Evolutionary conservation across 345 rosid genomes (phyloP).

Genomic region (Eucalyptus erythrocorys): DNA sequence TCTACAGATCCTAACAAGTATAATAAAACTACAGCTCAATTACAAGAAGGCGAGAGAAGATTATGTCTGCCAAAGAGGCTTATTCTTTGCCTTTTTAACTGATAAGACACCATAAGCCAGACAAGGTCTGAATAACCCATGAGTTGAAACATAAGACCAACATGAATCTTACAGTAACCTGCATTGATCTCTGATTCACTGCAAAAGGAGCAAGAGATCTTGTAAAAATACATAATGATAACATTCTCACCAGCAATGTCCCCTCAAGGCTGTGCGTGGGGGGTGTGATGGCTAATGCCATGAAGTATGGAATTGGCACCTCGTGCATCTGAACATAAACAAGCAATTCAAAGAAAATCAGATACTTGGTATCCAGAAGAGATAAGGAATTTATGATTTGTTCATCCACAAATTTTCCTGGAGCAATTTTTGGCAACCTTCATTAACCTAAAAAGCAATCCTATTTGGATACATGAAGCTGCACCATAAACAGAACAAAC

Average conservation of each 20-base stretch:
- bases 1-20: not conserved
- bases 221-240: not conserved
- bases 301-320: constrained; percentile 20
- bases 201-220: not conserved
- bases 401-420: not conserved
- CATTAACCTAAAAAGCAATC: not conserved
- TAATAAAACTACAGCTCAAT: not conserved
- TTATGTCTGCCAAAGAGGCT: not conserved
- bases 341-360: not conserved
- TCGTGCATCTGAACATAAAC: constrained; percentile 37
- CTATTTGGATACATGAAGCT: not conserved
- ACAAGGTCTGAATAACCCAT: not conserved
- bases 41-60: not conserved
- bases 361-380: not conserved
- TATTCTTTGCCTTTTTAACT: not conserved
- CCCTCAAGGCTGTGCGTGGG: constrained; percentile 42
- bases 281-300: constrained; percentile 28
- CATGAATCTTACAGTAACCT: not conserved
- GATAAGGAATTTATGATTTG: not conserved
- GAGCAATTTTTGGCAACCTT: not conserved
- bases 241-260: constrained; percentile 27
- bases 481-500: not conserved
- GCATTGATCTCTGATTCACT: not conserved
- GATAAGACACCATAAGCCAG: not conserved
- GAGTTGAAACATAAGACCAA: not conserved